Evolutionary conservation across 495 filamentous ascomycete genomes (phyloP), one percentile per base, ranked within the genome.

Genomic region (Penicillium ochrochloron): DNA sequence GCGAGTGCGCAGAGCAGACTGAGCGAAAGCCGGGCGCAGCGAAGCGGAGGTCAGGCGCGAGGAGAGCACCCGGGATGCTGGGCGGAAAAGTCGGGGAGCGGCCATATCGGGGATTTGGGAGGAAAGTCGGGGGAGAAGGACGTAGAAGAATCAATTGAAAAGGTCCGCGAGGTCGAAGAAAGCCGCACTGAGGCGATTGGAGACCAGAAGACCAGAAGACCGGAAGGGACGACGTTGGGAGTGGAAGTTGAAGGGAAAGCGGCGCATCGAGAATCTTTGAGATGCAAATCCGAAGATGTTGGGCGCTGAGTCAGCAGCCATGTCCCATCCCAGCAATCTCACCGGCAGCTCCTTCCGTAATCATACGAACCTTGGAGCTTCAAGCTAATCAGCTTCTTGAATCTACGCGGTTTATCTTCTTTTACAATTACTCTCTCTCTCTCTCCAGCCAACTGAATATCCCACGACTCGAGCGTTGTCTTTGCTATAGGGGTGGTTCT

Each of bases 71-170:
- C 91, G 87, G 77, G 86, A 82, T 73, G 91, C 89, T 69, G 92
- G 92, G 78, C 92, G 91, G 80, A 94, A 86, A 76, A 93, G 83
- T 78, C 91, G 88, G 77, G 89, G 89, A 78, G 81, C 78, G 65
- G 85, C 82, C 87, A 89, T 90, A 70, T 73, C 77, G 69, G 62
- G 63, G 64, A 66, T 65, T 70, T 62, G 61, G 51, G 44, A 54
- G 5, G 51, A 19, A 53, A 54, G 31, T 29, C 25, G 27, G 8
- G 14, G 31, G 51, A 19, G 29, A 44, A 71, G 54, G 50, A 62
- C 60, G 42, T 31, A 58, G 41, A 66, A 74, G 63, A 59, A 67
- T 56, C 67, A 68, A 76, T 71, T 65, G 74, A 75, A 54, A 76
- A 37, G 64, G 64, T 76, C 73, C 51, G 71, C 73, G 55, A 70